A percentile compares a stretch with the other conserved stretches of the same genome.
These are phyloP conservation scores for Dichotomocladium elegans DNA, from an alignment of 371 early-diverging fungal genomes.

Conservation along the genomic window DNA sequence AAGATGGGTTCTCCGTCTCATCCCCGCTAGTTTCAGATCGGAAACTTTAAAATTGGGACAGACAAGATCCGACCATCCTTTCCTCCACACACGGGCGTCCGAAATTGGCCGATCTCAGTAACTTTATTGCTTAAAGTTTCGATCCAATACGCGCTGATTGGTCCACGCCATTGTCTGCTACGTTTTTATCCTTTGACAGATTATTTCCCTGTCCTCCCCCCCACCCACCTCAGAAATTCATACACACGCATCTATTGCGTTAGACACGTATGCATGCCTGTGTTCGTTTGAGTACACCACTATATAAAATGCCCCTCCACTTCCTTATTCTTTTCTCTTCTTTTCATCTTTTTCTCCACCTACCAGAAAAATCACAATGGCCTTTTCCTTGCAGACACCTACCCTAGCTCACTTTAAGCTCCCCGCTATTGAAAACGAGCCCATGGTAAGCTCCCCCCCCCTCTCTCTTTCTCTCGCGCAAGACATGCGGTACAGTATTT, in stretches of 20 bases:
- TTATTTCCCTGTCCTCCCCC: neutral
- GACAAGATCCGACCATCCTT: neutral
- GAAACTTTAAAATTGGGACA: slow-evolving; percentile 1
- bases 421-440: slow-evolving; percentile 86
- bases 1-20: neutral
- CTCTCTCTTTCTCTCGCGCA: neutral
- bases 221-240: neutral
- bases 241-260: no score
- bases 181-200: neutral
- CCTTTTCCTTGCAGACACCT: slow-evolving; percentile 29
- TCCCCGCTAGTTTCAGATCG: slow-evolving; percentile 1
- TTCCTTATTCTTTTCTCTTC: neutral
- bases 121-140: neutral
- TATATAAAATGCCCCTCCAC: neutral
- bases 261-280: no score
- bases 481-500: neutral
- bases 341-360: no score
- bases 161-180: neutral
- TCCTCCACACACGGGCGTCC: neutral
- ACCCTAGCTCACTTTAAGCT: slow-evolving; percentile 71
- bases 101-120: slow-evolving; percentile 2
- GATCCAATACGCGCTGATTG: neutral
- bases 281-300: no score
- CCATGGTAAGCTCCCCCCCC: slow-evolving; percentile 56
- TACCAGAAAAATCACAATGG: neutral